These are phyloP conservation scores for Gaeumannomyces tritici DNA, from an alignment of 2,329 filamentous ascomycete genomes.

Conservation along the genomic window DNA sequence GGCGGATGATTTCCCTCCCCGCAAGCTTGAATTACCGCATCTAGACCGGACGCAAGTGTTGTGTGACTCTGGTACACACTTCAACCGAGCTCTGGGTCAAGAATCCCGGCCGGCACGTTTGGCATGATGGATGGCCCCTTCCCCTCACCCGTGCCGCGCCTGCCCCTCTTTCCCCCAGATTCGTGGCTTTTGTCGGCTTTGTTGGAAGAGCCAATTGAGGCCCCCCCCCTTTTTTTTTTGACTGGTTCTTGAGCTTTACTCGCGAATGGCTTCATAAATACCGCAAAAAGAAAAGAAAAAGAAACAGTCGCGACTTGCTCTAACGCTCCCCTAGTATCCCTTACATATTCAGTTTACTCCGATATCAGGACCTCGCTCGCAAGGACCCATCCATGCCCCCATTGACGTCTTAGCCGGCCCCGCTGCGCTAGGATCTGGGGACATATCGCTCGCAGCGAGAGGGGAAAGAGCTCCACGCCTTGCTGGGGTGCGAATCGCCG, in stretches of 20 bases:
- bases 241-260: neutral
- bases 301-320: too few species aligned
- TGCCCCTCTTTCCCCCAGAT: neutral
- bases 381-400: neutral
- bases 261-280: neutral
- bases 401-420: neutral
- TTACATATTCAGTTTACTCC: neutral
- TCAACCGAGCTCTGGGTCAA: neutral
- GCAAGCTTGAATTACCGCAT: neutral
- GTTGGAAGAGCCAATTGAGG: too few species aligned
- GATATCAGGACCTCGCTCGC: neutral
- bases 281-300: neutral
- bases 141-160: neutral
- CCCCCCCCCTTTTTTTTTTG: too few species aligned
- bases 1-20: too few species aligned
- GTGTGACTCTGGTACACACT: neutral
- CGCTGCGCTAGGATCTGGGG: neutral
- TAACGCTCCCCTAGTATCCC: too few species aligned
- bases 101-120: neutral
- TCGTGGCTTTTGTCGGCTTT: neutral
- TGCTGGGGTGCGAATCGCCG: neutral
- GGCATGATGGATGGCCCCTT: neutral
- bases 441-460: neutral
- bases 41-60: too few species aligned
- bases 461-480: neutral